Evolutionary conservation across 1,284 basidiomycete species (phyloP), one percentile per base, ranked within the genome.

Genomic region (Rhodotorula sp.): DNA sequence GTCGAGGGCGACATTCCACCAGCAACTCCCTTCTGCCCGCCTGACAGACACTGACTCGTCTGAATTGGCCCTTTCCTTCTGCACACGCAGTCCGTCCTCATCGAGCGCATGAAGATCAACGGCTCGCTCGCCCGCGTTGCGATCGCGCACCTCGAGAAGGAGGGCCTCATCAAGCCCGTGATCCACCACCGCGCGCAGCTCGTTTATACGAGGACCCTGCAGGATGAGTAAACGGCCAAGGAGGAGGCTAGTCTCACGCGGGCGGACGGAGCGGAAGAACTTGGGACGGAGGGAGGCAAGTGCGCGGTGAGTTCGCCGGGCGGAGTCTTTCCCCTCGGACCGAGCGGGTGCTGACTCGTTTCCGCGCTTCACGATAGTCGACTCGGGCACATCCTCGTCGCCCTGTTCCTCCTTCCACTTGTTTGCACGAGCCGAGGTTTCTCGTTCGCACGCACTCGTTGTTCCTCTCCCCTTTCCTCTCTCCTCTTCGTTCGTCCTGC

Each of bases 21-120:
- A 60, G 56, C 10, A n/a, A 44, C 39, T 44, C 39, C 39, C 39
- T 44, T 17, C 39, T 17, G 39, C 39, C 39, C 19, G 39, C 39
- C 9, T 15, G 11, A 44, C 39, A 13, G 39, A 44, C 39, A 17
- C 39, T 44, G 39, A 44, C 13, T 13, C 10, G 39, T 44, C 54
- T 61, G 61, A 32, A 39, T 34, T 7, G 54, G 34, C 29, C 44
- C 61, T 36, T 52, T 62, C 57, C 10, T 61, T 24, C 22, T 17
- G 32, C 34, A 51, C 32, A 51, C 67, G 55, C 64, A 66, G 53
- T 67, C 68, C 78, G 94, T 94, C 83, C 89, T 99, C 83, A 97
- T 99, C 80, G 96, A 99, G 85, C 89, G 96, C 78, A 85, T 94
- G 81, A 94, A 94, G 84, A 86, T 99, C 84, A 95, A 94, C 83